These are phyloP conservation scores for Lentinula raphanica DNA, from an alignment of 768 basidiomycete species.

Conservation along the genomic window DNA sequence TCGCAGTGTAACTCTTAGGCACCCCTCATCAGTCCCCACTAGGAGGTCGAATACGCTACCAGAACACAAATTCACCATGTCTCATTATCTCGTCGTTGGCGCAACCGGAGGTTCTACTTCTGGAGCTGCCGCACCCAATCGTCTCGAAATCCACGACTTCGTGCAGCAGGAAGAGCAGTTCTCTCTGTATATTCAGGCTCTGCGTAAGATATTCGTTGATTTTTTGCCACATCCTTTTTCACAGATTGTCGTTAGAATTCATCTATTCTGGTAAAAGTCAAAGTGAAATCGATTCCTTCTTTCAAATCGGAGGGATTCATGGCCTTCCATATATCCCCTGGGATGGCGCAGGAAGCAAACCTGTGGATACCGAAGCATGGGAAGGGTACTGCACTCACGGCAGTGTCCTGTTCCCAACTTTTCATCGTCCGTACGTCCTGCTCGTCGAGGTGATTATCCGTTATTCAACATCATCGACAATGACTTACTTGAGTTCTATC, in stretches of 20 bases:
- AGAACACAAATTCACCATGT: constrained; percentile 6
- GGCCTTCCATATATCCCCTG: constrained; percentile 42
- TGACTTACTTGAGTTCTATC: not conserved
- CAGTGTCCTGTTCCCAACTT: constrained; percentile 48
- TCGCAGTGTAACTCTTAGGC: not conserved
- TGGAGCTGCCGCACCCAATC: constrained; percentile 23
- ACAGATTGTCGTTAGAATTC: constrained; percentile 17
- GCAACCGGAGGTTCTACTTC: constrained; percentile 10
- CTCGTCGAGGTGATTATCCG: constrained; percentile 38
- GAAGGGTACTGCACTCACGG: constrained; percentile 57
- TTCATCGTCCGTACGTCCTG: constrained; percentile 50
- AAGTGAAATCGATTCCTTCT: constrained; percentile 31
- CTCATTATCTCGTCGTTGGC: constrained; percentile 15
- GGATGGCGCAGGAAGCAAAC: constrained; percentile 31
- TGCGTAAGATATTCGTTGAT: constrained; percentile 27
- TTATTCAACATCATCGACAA: not conserved
- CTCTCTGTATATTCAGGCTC: constrained; percentile 47
- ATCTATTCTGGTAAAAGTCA: constrained; percentile 26
- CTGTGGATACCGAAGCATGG: constrained; percentile 21
- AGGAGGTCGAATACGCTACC: too few relatives aligned
- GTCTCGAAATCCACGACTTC: constrained; percentile 40
- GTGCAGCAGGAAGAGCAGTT: constrained; percentile 39
- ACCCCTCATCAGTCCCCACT: too few relatives aligned
- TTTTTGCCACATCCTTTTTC: not conserved
- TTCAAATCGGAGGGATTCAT: constrained; percentile 46